Base-by-base conservation (phyloP, 176 grass and related monocot genomes). In the Ampelocalamus luodianensis region DNA sequence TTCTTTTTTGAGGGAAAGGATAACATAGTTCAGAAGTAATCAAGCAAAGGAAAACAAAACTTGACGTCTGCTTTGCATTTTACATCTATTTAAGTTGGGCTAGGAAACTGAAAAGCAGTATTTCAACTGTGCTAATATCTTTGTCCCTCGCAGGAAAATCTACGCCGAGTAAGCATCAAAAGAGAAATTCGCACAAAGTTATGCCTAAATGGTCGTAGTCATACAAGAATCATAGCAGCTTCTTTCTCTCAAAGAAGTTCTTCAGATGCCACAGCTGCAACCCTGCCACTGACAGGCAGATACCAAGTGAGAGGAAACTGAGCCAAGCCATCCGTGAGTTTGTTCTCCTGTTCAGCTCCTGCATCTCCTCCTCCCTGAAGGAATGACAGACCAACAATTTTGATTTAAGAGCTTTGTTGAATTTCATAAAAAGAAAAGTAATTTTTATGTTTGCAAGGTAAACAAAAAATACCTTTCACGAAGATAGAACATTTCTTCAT, bases 171-270 rank as follows among this genome's bases (percentile, higher is more conserved):
- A 85, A 80, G 58, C 22, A 49, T 40, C 5, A 15, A 48, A 53
- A 64, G 32, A 22, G 23, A 69, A 62, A 32, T 17, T 55, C 50
- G 56, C 45, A 55, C 13, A 51, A 77, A 77, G 13, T 1, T 68
- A 49, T 77, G 63, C 83, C 53, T 71, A 71, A 54, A 27, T 63
- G n/a, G 20, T 72, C 17, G 27, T n/a, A 0, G 26, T 39, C 42
- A 50, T 45, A 29, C 2, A 82, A 81, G 51, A 60, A 87, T 80
- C 83, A 94, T 40, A 90, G 65, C 17, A 97, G 49, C 80, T 94
- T 97, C 87, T 94, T 92, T 80, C 87, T 94, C 87, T 97, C 88
- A 40, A 97, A 97, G 69, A 94, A 97, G 54, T 85, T 93, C 63
- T 94, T 97, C 53, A 97, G 72, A 77, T 97, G 66, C 94, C 94